phyloP scores from a whole-genome alignment of 306 rosid species.

The Castanea mollissima region DNA sequence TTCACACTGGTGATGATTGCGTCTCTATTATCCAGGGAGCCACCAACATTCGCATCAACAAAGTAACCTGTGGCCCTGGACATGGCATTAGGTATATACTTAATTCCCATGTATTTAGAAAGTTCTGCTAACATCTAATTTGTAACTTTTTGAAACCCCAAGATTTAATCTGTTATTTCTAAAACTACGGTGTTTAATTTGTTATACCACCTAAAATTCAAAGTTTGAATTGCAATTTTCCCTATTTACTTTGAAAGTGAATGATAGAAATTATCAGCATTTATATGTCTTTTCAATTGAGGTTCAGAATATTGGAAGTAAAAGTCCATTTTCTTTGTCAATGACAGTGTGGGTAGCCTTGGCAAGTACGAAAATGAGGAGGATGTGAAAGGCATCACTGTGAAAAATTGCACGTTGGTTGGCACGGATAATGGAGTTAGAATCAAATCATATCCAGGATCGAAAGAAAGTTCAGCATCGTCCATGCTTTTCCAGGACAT shows the following conservation, averaged over 20 bases:
- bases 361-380: conserved; percentile 36
- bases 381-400: conserved; percentile 33
- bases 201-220: too few relatives aligned
- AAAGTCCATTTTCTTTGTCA: background rate
- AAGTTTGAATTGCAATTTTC: too few relatives aligned
- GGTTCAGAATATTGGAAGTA: too few relatives aligned
- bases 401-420: conserved; percentile 25
- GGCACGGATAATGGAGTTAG: conserved; percentile 41
- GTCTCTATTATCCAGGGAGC: conserved; percentile 37
- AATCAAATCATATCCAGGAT: conserved; percentile 52
- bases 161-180: too few relatives aligned
- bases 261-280: too few relatives aligned
- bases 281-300: too few relatives aligned
- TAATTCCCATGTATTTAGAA: too few relatives aligned
- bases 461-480: conserved; percentile 31
- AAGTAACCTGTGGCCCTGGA: conserved; percentile 39
- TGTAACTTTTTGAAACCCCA: too few relatives aligned
- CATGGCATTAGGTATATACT: conserved; percentile 39
- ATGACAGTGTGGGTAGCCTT: conserved; percentile 36
- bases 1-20: conserved; percentile 54
- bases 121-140: too few relatives aligned
- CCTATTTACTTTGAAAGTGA: too few relatives aligned
- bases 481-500: conserved; percentile 35
- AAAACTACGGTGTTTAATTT: too few relatives aligned
- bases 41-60: conserved; percentile 31